Evolutionary conservation across 768 basidiomycete genomes (phyloP), one percentile per base, ranked within the genome.

Genomic region (Mycena rebaudengoi): DNA sequence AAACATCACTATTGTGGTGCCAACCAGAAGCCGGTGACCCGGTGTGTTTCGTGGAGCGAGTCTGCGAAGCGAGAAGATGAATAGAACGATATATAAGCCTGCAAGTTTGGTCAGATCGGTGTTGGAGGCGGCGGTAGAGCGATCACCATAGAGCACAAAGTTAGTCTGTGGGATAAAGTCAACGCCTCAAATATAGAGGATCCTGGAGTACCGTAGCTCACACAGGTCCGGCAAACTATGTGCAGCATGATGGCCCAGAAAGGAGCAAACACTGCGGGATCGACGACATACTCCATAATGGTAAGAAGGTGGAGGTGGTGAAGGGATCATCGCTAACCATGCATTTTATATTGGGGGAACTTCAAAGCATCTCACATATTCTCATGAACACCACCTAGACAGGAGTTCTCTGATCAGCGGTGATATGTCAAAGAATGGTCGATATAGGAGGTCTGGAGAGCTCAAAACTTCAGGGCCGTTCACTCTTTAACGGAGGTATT

Each of bases 11-110:
- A 39, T 39, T 35, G 51, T 53, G 37, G 32, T 30, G 51, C 26
- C 37, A 39, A 53, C 37, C 18, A 53, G 51, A 39, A 39, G n/a
- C 21, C 51, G 51, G 51, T 39, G 51, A 28, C 51, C 41, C 37
- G 51, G 51, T 30, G 51, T 35, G 51, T 53, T 53, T 53, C 51
- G 51, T 39, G 28, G 51, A 35, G 51, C 32, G 39, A 53, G 28
- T 26, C 37, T 26, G 21, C 37, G 51, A 53, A 41, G 26, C 41
- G 51, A 35, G 28, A 40, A 53, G 51, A 53, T 53, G 35, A 53
- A 53, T 26, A 53, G 51, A 39, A 53, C 51, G 39, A 53, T 53
- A 39, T 53, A 53, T 30, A 53, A 39, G 51, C 51, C 51, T 53
- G 51, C 30, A 30, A 39, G 39, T 53, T 40, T n/a, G 39, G 39